Percentiles rank a stretch among this genome's conserved stretches.
Evolutionary conservation across 2,329 filamentous ascomycete genomes (phyloP).

Genomic region (Beauveria australis): DNA sequence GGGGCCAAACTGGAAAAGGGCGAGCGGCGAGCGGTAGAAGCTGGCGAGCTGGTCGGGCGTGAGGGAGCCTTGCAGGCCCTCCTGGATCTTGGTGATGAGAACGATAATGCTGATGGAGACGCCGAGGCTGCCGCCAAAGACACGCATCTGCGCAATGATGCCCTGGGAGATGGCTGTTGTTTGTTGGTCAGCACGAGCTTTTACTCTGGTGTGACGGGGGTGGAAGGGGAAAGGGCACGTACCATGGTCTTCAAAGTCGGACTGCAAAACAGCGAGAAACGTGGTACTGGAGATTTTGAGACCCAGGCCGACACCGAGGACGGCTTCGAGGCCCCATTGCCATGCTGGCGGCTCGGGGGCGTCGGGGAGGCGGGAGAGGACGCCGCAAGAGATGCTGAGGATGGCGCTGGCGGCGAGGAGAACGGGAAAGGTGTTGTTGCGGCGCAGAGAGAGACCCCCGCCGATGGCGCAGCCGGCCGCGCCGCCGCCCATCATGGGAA

Average conservation of each 20-base stretch:
- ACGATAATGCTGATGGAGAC: constrained; percentile 18
- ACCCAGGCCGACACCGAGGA: constrained; percentile 15
- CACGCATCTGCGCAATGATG: constrained; percentile 17
- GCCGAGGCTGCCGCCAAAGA: constrained; percentile 21
- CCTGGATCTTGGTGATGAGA: constrained; percentile 16
- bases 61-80: constrained; percentile 11
- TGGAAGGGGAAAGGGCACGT: not conserved
- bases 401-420: constrained; percentile 15
- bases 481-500: constrained; percentile 17
- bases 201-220: not conserved
- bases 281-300: constrained; percentile 16
- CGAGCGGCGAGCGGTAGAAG: constrained; percentile 15
- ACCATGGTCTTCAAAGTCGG: constrained; percentile 17
- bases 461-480: constrained; percentile 15
- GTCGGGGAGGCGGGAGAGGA: constrained; percentile 13
- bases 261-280: constrained; percentile 15
- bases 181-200: not conserved
- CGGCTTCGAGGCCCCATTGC: constrained; percentile 15
- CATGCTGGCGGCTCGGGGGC: constrained; percentile 7
- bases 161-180: constrained; percentile 15
- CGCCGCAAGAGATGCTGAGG: constrained; percentile 13
- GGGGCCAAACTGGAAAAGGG: constrained; percentile 11
- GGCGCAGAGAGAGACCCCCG: constrained; percentile 12
- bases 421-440: constrained; percentile 15
- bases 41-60: constrained; percentile 12